Percentiles rank a stretch among this genome's conserved stretches.
Conservation (phyloP, 2,329 filamentous ascomycete species). For the Cadophora malorum region DNA sequence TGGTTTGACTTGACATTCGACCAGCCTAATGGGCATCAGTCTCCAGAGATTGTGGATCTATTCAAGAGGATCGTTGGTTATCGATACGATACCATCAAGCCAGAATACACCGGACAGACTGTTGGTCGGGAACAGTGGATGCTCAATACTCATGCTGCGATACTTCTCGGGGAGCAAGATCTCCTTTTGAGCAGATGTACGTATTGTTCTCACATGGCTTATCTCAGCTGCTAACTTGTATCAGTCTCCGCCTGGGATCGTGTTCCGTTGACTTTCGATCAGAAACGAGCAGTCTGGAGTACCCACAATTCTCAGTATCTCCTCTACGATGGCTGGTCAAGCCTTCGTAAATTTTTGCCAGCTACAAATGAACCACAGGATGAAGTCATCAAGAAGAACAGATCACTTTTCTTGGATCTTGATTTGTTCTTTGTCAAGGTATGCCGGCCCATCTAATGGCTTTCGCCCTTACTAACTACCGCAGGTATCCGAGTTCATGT, state of each 20-base stretch:
- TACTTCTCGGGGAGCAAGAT: slow-evolving; percentile 70
- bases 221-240: slow-evolving; percentile 28
- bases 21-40: slow-evolving; percentile 57
- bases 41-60: slow-evolving; percentile 56
- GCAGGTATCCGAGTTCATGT: slow-evolving; percentile 68
- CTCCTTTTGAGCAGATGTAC: slow-evolving; percentile 64
- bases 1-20: slow-evolving; percentile 68
- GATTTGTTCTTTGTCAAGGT: slow-evolving; percentile 74
- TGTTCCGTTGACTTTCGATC: slow-evolving; percentile 57
- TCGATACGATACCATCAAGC: slow-evolving; percentile 67
- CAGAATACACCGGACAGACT: slow-evolving; percentile 57
- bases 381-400: slow-evolving; percentile 35
- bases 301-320: slow-evolving; percentile 63
- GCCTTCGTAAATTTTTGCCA: slow-evolving; percentile 59
- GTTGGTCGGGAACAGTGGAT: slow-evolving; percentile 71
- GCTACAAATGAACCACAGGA: slow-evolving; percentile 38
- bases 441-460: slow-evolving; percentile 33
- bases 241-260: slow-evolving; percentile 66
- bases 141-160: slow-evolving; percentile 67
- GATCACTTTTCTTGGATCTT: slow-evolving; percentile 53
- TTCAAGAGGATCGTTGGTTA: slow-evolving; percentile 65
- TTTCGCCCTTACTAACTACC: slow-evolving; percentile 29
- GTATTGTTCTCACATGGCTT: slow-evolving; percentile 41
- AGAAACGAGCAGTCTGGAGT: slow-evolving; percentile 66
- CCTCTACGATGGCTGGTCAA: slow-evolving; percentile 57